phyloP scores from a whole-genome alignment of 2,329 filamentous ascomycete genomes.

The Penicillium sp. region DNA sequence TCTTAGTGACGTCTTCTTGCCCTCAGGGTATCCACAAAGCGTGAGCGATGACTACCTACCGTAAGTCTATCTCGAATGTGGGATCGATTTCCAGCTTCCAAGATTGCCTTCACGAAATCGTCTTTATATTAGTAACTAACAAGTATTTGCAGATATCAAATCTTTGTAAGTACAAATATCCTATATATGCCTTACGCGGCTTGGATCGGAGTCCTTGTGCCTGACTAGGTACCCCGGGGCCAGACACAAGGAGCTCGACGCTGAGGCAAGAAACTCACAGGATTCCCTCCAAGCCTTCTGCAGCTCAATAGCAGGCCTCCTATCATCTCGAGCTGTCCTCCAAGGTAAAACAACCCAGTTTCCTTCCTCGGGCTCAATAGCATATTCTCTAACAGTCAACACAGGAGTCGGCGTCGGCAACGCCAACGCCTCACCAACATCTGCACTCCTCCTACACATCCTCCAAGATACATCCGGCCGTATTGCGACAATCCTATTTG shows the following conservation, averaged over 20 bases:
- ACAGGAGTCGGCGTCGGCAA: slow-evolving; percentile 78
- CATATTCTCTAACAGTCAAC: neutral
- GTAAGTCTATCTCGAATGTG: no score
- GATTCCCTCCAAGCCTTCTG: slow-evolving; percentile 44
- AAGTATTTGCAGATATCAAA: slow-evolving; percentile 56
- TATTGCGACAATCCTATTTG: slow-evolving; percentile 81
- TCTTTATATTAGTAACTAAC: no score
- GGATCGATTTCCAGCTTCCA: no score
- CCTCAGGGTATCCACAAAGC: slow-evolving; percentile 81
- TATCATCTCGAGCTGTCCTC: slow-evolving; percentile 79
- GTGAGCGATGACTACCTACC: slow-evolving; percentile 81
- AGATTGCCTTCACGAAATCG: no score
- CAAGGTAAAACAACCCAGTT: slow-evolving; percentile 51
- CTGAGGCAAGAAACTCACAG: slow-evolving; percentile 20
- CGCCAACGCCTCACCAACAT: slow-evolving; percentile 72
- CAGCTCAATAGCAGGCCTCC: slow-evolving; percentile 50
- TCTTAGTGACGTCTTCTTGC: slow-evolving; percentile 72
- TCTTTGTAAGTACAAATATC: no score
- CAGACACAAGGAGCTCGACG: no score
- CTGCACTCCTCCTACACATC: slow-evolving; percentile 76
- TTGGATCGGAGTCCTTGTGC: no score
- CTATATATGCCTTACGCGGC: no score
- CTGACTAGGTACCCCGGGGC: no score
- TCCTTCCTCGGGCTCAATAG: neutral
- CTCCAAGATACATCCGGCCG: slow-evolving; percentile 78